These are phyloP conservation scores for Byssoonygena ceratinophila DNA, from an alignment of 2,329 filamentous ascomycete genomes.

Conservation along the genomic window DNA sequence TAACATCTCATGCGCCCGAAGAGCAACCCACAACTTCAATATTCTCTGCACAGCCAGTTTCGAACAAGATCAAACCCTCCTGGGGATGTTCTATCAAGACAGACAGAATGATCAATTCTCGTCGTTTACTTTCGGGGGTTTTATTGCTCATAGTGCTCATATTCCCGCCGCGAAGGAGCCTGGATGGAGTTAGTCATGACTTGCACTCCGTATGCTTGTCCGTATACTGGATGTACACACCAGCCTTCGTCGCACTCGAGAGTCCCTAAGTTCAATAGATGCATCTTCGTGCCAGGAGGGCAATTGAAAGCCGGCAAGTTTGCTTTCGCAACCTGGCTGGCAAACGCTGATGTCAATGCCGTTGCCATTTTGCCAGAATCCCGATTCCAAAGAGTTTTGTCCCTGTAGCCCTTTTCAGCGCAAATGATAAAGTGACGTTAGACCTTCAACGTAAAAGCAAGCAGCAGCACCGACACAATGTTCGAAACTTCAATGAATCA, in stretches of 20 bases:
- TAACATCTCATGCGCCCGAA: too few relatives aligned
- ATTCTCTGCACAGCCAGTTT: conserved; percentile 39
- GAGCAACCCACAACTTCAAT: conserved; percentile 29
- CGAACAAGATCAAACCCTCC: conserved; percentile 38
- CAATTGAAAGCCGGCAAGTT: conserved; percentile 32
- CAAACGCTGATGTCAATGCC: conserved; percentile 6
- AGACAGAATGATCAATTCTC: conserved; percentile 34
- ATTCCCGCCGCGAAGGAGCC: conserved; percentile 34
- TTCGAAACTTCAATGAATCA: not conserved
- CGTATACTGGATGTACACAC: conserved; percentile 19
- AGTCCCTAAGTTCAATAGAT: conserved; percentile 38
- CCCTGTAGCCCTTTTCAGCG: not conserved
- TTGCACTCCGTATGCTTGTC: not conserved
- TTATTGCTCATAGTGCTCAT: conserved; percentile 28
- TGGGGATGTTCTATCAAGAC: conserved; percentile 38
- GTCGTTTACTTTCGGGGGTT: conserved; percentile 34
- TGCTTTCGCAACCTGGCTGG: conserved; percentile 11
- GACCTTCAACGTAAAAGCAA: not conserved
- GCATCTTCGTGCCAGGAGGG: conserved; percentile 40
- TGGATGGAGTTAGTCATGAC: conserved; percentile 9
- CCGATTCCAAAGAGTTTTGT: not conserved
- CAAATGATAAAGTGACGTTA: not conserved
- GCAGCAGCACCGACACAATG: not conserved
- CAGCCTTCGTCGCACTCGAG: conserved; percentile 41
- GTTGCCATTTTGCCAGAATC: conserved; percentile 1